These are phyloP conservation scores for Astrothelium subdiscretum DNA, from an alignment of 495 filamentous ascomycete species.

Conservation along the genomic window DNA sequence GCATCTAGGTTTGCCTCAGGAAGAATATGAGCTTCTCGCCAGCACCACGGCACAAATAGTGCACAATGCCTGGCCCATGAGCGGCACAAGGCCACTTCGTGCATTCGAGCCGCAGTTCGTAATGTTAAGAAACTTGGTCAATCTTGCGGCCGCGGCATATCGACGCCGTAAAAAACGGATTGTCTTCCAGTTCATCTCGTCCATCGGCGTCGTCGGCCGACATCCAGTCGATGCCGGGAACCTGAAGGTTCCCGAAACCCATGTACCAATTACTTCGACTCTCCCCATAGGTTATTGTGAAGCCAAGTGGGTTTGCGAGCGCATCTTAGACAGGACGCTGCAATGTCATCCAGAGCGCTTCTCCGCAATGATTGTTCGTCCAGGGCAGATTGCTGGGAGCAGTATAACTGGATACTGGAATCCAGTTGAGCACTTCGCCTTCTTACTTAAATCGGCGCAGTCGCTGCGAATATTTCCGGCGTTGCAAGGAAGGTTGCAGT, in stretches of 20 bases:
- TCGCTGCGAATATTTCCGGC: not conserved
- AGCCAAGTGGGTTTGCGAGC: constrained; percentile 41
- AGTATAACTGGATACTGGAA: constrained; percentile 7
- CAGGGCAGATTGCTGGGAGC: constrained; percentile 31
- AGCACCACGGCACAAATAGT: not conserved
- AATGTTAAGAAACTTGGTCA: constrained; percentile 4
- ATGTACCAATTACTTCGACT: constrained; percentile 25
- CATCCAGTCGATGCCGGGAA: not conserved
- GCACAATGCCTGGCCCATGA: constrained; percentile 32
- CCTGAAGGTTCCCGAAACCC: constrained; percentile 27
- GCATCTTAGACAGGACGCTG: constrained; percentile 39
- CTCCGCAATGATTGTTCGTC: constrained; percentile 33
- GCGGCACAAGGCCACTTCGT: constrained; percentile 10
- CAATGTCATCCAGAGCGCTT: constrained; percentile 33
- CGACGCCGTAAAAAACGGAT: not conserved
- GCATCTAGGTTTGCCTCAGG: not conserved
- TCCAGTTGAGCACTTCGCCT: constrained; percentile 7
- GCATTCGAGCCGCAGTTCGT: constrained; percentile 7
- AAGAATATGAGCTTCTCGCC: constrained; percentile 15
- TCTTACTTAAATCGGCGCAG: constrained; percentile 6
- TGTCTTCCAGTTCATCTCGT: constrained; percentile 6
- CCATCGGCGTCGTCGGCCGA: constrained; percentile 5
- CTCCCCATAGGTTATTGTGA: constrained; percentile 39
- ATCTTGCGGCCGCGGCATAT: not conserved
- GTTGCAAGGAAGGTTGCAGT: not conserved